Evolutionary conservation across 768 basidiomycete genomes (phyloP).

Genomic region (Tulasnella sp.): DNA sequence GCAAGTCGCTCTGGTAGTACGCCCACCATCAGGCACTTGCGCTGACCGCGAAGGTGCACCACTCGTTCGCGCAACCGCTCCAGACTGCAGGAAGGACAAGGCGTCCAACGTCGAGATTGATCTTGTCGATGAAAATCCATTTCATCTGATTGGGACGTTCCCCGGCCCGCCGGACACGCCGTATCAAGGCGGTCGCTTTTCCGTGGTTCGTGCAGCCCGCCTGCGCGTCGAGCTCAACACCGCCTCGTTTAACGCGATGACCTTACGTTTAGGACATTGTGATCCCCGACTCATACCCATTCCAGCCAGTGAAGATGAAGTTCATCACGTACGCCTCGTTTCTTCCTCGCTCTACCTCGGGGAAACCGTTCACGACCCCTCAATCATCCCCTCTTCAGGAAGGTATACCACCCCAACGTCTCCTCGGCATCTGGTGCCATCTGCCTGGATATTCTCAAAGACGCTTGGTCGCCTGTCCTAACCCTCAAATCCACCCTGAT

Average conservation of each 20-base stretch:
- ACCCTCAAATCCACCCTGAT: constrained; percentile 96
- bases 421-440: constrained; percentile 71
- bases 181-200: constrained; percentile 88
- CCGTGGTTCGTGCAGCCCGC: constrained; percentile 66
- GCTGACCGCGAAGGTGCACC: background rate
- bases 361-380: background rate
- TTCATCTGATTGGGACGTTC: constrained; percentile 90
- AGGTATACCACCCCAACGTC: constrained; percentile 94
- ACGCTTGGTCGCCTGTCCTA: constrained; percentile 94
- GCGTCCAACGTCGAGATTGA: constrained; percentile 84
- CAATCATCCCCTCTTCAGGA: constrained; percentile 43
- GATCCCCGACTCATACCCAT: constrained; percentile 89
- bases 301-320: constrained; percentile 97
- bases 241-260: background rate
- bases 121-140: constrained; percentile 85
- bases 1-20: constrained; percentile 44
- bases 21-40: background rate
- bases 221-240: constrained; percentile 21
- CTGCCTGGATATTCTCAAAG: constrained; percentile 55
- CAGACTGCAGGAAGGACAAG: constrained; percentile 96
- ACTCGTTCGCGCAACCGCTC: background rate
- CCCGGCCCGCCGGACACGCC: constrained; percentile 91
- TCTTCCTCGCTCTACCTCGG: constrained; percentile 3
- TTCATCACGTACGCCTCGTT: constrained; percentile 68
- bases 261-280: constrained; percentile 70